These are phyloP conservation scores for Kwoniella newhampshirensis DNA, from an alignment of 768 basidiomycete species.

Conservation along the genomic window DNA sequence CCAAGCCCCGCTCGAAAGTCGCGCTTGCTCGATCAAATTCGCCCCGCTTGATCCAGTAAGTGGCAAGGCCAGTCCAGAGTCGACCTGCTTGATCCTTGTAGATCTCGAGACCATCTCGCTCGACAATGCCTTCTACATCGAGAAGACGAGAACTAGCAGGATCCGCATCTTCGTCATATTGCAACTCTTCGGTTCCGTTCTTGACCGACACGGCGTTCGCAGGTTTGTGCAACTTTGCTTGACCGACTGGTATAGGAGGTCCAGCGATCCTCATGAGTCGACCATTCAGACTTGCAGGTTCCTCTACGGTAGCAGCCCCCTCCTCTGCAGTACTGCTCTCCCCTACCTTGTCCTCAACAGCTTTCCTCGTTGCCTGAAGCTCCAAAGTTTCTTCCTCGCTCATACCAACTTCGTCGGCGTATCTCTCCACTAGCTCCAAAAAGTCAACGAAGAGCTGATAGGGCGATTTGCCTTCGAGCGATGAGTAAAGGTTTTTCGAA, in stretches of 20 bases:
- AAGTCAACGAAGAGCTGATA: conserved; percentile 92
- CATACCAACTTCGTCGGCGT: conserved; percentile 88
- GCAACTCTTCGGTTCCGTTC: conserved; percentile 12
- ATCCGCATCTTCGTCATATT: conserved; percentile 81
- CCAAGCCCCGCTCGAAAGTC: conserved; percentile 84
- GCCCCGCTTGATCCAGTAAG: conserved; percentile 96
- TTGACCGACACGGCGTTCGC: conserved; percentile 13
- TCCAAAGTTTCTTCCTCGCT: conserved; percentile 71
- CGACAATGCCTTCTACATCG: conserved; percentile 82
- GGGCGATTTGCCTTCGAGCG: conserved; percentile 89
- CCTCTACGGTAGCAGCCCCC: conserved; percentile 42
- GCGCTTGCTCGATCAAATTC: conserved; percentile 86
- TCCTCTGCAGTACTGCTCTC: conserved; percentile 57
- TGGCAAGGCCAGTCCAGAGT: conserved; percentile 92
- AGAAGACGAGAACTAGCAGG: conserved; percentile 67
- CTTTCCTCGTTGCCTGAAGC: conserved; percentile 56
- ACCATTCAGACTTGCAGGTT: conserved; percentile 60
- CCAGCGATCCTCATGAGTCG: conserved; percentile 72
- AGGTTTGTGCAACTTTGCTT: conserved; percentile 58
- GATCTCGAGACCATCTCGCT: conserved; percentile 76
- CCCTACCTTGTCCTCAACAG: conserved; percentile 47
- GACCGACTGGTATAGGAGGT: conserved; percentile 60
- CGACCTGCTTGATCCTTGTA: conserved; percentile 97
- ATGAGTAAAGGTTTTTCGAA: conserved; percentile 74
- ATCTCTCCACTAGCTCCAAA: conserved; percentile 84